Percentiles rank a stretch among this genome's conserved stretches.
phyloP scores from a whole-genome alignment of 2,329 filamentous ascomycete species.

The Aspergillus quadrilineatus region DNA sequence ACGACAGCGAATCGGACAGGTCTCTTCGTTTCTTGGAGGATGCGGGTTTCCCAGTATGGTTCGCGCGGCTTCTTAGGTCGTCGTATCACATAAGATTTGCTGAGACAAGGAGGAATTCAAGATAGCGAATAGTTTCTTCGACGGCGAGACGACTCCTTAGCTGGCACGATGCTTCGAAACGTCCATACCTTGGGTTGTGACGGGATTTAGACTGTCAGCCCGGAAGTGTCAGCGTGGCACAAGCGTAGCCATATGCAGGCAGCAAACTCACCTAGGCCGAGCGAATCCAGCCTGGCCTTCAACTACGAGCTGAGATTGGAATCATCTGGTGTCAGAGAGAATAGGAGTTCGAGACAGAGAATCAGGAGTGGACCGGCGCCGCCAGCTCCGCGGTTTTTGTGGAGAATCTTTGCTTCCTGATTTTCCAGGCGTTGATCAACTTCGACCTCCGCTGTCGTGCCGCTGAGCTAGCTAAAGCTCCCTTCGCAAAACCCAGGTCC shows the following conservation, averaged over 20 bases:
- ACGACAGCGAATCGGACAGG: slow-evolving; percentile 8
- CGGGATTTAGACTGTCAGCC: slow-evolving; percentile 3
- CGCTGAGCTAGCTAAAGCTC: slow-evolving; percentile 12
- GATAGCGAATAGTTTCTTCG: slow-evolving; percentile 12
- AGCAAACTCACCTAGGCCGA: slow-evolving; percentile 1
- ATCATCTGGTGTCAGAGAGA: slow-evolving; percentile 5
- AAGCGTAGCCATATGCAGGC: not conserved
- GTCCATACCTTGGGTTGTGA: slow-evolving; percentile 23
- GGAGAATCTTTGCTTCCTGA: slow-evolving; percentile 24
- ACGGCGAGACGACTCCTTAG: slow-evolving; percentile 16
- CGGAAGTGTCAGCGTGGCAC: slow-evolving; percentile 14
- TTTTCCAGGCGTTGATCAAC: slow-evolving; percentile 20
- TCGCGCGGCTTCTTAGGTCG: slow-evolving; percentile 1
- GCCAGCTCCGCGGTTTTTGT: slow-evolving; percentile 24
- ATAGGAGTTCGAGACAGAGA: slow-evolving; percentile 14
- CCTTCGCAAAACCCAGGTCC: not conserved
- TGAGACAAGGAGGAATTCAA: slow-evolving; percentile 5
- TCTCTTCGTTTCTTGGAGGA: slow-evolving; percentile 2
- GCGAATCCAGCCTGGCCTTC: not conserved
- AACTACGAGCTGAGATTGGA: slow-evolving; percentile 1
- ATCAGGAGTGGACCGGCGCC: slow-evolving; percentile 26
- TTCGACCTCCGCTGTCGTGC: not conserved
- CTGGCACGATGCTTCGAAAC: slow-evolving; percentile 21
- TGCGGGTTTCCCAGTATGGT: not conserved
- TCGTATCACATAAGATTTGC: slow-evolving; percentile 21